These are phyloP conservation scores for Leucogyrophana mollusca DNA, from an alignment of 768 basidiomycete genomes.

Conservation along the genomic window DNA sequence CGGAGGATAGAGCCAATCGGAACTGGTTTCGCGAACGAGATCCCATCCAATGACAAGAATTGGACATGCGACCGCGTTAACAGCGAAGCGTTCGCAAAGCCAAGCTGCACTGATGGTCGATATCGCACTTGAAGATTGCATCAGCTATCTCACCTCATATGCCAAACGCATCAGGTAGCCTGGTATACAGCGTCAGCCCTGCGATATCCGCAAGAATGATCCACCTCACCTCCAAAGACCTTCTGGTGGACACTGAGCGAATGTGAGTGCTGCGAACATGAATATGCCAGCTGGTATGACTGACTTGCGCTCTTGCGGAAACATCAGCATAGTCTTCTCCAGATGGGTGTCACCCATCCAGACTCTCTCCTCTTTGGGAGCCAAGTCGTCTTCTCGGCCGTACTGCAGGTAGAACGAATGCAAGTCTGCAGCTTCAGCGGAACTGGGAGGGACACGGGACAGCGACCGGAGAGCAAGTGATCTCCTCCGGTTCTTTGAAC, in stretches of 20 bases:
- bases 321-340: slow-evolving; percentile 75
- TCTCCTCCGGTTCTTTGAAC: slow-evolving; percentile 58
- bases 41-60: slow-evolving; percentile 78
- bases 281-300: slow-evolving; percentile 26
- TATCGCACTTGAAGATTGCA: no score
- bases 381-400: slow-evolving; percentile 39
- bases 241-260: slow-evolving; percentile 69
- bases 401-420: slow-evolving; percentile 69
- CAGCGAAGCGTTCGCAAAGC: slow-evolving; percentile 67
- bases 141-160: slow-evolving; percentile 50
- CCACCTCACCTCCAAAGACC: slow-evolving; percentile 65
- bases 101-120: slow-evolving; percentile 62
- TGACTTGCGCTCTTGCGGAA: slow-evolving; percentile 83
- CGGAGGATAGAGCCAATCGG: slow-evolving; percentile 82
- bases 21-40: slow-evolving; percentile 77
- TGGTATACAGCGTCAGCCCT: slow-evolving; percentile 8
- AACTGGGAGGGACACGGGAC: slow-evolving; percentile 70
- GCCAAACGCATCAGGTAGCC: slow-evolving; percentile 64
- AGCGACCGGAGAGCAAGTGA: slow-evolving; percentile 57
- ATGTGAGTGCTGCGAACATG: background rate
- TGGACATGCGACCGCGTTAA: slow-evolving; percentile 66
- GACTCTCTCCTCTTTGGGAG: slow-evolving; percentile 43
- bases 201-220: background rate
- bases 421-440: slow-evolving; percentile 62
- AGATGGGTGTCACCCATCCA: slow-evolving; percentile 75